Evolutionary conservation across 345 rosid genomes (phyloP).

Genomic region (Mercurialis annua): DNA sequence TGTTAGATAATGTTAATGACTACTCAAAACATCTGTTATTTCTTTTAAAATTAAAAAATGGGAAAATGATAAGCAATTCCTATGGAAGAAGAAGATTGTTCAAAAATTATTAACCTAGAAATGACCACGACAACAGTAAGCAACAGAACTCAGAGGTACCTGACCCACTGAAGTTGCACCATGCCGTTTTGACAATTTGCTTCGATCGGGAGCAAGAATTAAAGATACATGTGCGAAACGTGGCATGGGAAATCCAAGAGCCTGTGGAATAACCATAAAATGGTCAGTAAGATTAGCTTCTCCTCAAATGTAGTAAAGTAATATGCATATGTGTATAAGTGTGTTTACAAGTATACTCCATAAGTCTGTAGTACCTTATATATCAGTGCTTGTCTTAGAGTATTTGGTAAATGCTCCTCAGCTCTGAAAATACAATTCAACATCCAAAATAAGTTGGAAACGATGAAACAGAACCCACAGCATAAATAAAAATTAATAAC

Average conservation of each 20-base stretch:
- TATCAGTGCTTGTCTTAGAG: constrained; percentile 86
- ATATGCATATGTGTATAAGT: background rate
- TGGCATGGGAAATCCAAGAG: constrained; percentile 89
- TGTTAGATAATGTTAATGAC: constrained; percentile 26
- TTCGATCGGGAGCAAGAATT: constrained; percentile 92
- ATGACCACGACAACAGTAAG: constrained; percentile 8
- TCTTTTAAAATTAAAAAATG: background rate
- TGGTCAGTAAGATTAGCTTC: constrained; percentile 15
- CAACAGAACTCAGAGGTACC: constrained; percentile 39
- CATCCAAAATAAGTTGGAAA: constrained; percentile 14
- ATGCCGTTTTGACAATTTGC: constrained; percentile 90
- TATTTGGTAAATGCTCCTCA: constrained; percentile 93
- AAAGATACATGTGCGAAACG: constrained; percentile 86
- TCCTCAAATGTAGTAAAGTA: constrained; percentile 8
- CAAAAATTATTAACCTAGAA: constrained; percentile 1
- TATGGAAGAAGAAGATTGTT: constrained; percentile 11
- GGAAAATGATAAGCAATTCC: background rate
- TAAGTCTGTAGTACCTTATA: constrained; percentile 80
- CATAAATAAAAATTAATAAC: background rate
- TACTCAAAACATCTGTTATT: background rate
- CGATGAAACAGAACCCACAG: background rate
- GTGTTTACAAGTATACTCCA: background rate
- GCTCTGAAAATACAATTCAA: constrained; percentile 51
- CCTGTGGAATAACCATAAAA: constrained; percentile 44
- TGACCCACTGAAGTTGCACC: constrained; percentile 98